Percentiles rank a stretch among this genome's conserved stretches.
Evolutionary conservation across 139 green algal species (phyloP).

Genomic region (Ulvella scutata): DNA sequence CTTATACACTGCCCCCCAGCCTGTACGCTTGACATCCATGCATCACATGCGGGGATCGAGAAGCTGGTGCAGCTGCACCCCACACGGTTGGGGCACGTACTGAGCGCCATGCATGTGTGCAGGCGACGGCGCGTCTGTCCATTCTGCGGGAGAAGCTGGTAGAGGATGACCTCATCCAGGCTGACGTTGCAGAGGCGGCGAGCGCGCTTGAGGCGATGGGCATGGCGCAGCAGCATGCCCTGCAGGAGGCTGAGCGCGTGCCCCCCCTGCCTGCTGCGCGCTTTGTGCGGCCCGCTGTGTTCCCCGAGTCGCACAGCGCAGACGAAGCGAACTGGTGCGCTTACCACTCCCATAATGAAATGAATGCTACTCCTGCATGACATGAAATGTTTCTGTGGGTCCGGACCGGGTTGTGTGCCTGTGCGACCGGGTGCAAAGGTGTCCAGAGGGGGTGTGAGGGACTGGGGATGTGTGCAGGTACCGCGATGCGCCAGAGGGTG

Average conservation of each 20-base stretch:
- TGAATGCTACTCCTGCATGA: no score
- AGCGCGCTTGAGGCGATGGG: background rate
- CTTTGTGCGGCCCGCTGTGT: background rate
- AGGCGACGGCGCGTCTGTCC: background rate
- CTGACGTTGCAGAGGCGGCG: background rate
- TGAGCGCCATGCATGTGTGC: background rate
- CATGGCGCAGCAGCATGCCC: background rate
- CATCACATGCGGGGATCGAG: no score
- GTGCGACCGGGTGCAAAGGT: no score
- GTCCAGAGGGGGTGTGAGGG: background rate
- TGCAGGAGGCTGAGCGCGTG: background rate
- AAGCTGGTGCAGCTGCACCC: no score
- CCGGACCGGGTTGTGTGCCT: no score
- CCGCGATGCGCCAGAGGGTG: background rate
- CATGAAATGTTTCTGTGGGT: no score
- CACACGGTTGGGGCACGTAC: no score
- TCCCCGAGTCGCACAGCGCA: background rate
- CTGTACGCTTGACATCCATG: no score
- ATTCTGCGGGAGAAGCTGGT: background rate
- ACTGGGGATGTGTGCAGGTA: background rate
- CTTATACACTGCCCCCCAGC: no score
- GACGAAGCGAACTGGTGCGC: background rate
- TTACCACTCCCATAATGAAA: no score
- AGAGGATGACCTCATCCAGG: background rate
- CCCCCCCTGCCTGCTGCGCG: background rate